phyloP scores from a whole-genome alignment of 257 asterid genomes.

The Parsonsia alboflavescens region DNA sequence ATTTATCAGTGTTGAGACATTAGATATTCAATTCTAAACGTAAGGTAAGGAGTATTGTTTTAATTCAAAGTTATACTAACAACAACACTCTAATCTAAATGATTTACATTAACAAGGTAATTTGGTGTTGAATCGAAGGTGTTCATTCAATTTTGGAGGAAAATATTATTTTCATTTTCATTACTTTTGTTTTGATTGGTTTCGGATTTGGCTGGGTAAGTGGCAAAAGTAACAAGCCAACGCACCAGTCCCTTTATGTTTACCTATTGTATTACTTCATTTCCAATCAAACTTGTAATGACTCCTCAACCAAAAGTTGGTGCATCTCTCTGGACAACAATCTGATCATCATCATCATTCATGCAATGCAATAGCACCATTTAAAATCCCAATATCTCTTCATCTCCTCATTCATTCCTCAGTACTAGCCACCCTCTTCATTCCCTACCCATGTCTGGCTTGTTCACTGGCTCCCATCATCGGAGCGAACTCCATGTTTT shows the following conservation, averaged over 20 bases:
- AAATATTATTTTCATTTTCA: too few species aligned
- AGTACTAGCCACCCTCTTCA: neutral
- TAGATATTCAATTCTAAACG: too few species aligned
- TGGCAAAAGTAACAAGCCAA: constrained; percentile 35
- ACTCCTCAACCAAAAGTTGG: constrained; percentile 61
- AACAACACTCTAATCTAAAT: too few species aligned
- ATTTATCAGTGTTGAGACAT: too few species aligned
- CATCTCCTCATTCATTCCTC: neutral
- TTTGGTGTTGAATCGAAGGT: too few species aligned
- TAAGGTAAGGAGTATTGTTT: too few species aligned
- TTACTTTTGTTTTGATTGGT: neutral
- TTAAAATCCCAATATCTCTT: constrained; percentile 24
- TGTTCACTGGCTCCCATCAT: constrained; percentile 38
- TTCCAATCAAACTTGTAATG: constrained; percentile 68
- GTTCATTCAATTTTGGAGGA: too few species aligned
- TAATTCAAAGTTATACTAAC: too few species aligned
- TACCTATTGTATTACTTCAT: constrained; percentile 31
- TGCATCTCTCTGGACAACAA: constrained; percentile 13
- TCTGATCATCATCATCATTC: constrained; percentile 29
- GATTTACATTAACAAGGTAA: too few species aligned
- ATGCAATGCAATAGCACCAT: constrained; percentile 12
- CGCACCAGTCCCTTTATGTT: constrained; percentile 31
- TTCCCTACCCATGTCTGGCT: constrained; percentile 42
- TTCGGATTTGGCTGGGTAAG: neutral
- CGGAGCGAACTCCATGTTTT: constrained; percentile 34